Evolutionary conservation across 192 early-diverging fungal species (phyloP).

Genomic region (Gorgonomyces haynaldii): DNA sequence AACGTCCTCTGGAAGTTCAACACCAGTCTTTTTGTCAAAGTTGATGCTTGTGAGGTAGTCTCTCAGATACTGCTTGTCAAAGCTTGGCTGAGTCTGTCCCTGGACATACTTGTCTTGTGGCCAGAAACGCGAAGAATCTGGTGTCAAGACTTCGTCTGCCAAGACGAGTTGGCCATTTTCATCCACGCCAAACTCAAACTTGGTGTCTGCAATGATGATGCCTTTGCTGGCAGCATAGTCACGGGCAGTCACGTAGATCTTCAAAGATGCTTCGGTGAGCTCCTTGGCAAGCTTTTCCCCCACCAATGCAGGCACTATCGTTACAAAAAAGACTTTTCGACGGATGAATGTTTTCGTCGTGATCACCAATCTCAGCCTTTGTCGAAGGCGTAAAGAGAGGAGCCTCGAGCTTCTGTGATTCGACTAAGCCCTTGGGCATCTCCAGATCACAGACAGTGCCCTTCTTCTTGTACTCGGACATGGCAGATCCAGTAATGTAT

Average conservation of each 20-base stretch:
- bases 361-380: constrained; percentile 96
- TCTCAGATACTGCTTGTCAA: constrained; percentile 96
- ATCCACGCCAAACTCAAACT: constrained; percentile 98
- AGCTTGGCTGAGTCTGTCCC: constrained; percentile 32
- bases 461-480: constrained; percentile 86
- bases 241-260: constrained; percentile 79
- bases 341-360: constrained; percentile 98
- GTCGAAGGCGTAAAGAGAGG: constrained; percentile 95
- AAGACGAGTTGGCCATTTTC: constrained; percentile 65
- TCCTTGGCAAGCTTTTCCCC: constrained; percentile 66
- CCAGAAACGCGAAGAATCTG: constrained; percentile 99
- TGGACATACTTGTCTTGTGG: constrained; percentile 66
- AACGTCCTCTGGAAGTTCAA: constrained; percentile 74
- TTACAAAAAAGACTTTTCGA: too few relatives aligned
- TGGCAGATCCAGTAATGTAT: constrained; percentile 92
- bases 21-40: constrained; percentile 80
- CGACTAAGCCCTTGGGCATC: constrained; percentile 64
- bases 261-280: constrained; percentile 60
- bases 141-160: constrained; percentile 95
- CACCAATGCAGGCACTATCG: constrained; percentile 69
- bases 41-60: constrained; percentile 77
- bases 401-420: constrained; percentile 70
- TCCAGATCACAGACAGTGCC: constrained; percentile 89
- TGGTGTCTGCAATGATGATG: constrained; percentile 99
- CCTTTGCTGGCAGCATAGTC: constrained; percentile 71